A percentile compares a stretch with the other conserved stretches of the same genome.
These are phyloP conservation scores for Claviceps quebecensis DNA, from an alignment of 2,329 filamentous ascomycete species.

Conservation along the genomic window DNA sequence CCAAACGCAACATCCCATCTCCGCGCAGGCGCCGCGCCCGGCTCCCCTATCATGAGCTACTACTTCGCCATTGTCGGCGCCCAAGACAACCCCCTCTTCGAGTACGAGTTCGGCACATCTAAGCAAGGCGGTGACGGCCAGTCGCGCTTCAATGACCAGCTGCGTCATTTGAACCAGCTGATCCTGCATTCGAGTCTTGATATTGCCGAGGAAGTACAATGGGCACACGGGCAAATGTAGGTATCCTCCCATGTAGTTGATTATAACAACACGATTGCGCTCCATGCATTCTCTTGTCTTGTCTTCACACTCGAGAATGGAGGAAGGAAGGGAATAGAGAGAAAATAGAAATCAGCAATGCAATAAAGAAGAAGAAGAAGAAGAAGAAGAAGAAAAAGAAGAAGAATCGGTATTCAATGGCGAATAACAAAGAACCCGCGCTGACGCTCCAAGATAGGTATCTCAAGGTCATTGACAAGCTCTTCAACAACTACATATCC, in stretches of 20 bases:
- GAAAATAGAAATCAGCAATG: too few species aligned
- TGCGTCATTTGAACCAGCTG: constrained; percentile 92
- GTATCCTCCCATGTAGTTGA: too few species aligned
- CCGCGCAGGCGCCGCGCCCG: constrained; percentile 1
- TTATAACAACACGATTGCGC: too few species aligned
- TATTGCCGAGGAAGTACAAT: constrained; percentile 92
- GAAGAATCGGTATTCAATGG: too few species aligned
- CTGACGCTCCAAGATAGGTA: constrained; percentile 44
- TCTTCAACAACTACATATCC: constrained; percentile 89
- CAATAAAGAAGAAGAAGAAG: too few species aligned
- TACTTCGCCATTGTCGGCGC: constrained; percentile 96
- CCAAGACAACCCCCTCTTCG: constrained; percentile 90
- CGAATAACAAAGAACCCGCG: neutral
- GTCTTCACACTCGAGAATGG: too few species aligned
- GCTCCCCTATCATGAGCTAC: constrained; percentile 63
- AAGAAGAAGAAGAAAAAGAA: too few species aligned
- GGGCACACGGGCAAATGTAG: constrained; percentile 74
- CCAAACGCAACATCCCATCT: neutral
- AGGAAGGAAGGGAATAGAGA: too few species aligned
- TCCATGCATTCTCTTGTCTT: too few species aligned
- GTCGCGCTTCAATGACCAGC: constrained; percentile 75
- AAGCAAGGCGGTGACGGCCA: constrained; percentile 91
- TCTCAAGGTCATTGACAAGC: constrained; percentile 90
- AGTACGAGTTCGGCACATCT: constrained; percentile 91
- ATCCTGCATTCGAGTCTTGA: constrained; percentile 89